Conservation (phyloP, 202 grass and related monocot genomes). For the Setaria italica region DNA sequence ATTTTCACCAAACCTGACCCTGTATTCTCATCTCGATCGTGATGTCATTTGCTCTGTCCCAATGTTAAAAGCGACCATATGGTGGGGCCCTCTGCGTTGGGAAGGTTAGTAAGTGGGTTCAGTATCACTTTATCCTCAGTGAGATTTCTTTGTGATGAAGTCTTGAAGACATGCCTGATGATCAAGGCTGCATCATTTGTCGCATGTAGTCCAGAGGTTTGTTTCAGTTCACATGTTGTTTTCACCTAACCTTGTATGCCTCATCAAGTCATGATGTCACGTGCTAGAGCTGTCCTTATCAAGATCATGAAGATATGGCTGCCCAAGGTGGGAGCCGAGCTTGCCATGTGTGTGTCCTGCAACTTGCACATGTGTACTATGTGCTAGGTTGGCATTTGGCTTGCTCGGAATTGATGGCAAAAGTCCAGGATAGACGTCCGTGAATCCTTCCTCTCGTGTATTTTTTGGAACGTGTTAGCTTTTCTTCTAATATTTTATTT, state of each 20-base stretch:
- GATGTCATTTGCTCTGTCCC: not conserved
- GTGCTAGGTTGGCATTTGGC: not conserved
- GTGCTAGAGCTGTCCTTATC: not conserved
- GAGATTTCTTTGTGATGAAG: not conserved
- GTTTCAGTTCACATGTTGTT: not conserved
- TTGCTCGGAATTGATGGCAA: not conserved
- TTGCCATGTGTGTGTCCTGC: not conserved
- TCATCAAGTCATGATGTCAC: not conserved
- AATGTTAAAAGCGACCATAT: not conserved
- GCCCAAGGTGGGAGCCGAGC: too few species aligned
- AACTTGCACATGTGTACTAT: not conserved
- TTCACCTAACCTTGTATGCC: not conserved
- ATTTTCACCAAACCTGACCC: not conserved
- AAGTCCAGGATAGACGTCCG: not conserved
- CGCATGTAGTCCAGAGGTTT: not conserved
- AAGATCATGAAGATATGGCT: not conserved
- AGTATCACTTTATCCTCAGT: not conserved
- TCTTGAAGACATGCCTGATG: not conserved
- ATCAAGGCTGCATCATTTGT: too few species aligned
- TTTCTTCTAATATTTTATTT: too few species aligned
- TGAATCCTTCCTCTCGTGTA: not conserved
- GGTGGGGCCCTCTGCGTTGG: not conserved
- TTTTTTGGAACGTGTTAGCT: too few species aligned
- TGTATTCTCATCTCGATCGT: not conserved
- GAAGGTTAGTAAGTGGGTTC: not conserved